Evolutionary conservation across 345 rosid genomes (phyloP), one percentile per base, ranked within the genome.

Genomic region (Cardamine chenopodiifolia): DNA sequence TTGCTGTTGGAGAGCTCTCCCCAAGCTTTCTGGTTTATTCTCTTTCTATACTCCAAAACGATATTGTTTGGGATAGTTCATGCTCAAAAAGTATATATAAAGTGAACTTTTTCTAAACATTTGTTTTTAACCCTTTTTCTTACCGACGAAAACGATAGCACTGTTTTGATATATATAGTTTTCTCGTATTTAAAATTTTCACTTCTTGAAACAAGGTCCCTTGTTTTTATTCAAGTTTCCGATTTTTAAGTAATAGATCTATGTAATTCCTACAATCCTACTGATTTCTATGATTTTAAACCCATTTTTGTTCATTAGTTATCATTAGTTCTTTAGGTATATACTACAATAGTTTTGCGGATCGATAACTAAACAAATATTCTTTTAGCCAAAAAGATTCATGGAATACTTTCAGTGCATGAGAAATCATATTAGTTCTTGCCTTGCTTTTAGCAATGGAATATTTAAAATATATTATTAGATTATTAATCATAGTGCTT

Each of bases 1-100:
- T 75, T 91, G 97, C 64, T 94, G 96, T 72, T 94, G 98, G 98
- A 83, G 98, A 77, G 89, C 96, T 66, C 86, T 94, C 64, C 97
- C 98, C 37, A 91, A 90, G 78, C 97, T 91, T 79, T 89, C 81
- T 65, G 81, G 81, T 72, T 53, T 32, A 0, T 45, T 37, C 31
- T 76, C 48, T 67, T n/a, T 17, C 15, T 73, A 4, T 54, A 23
- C 63, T 32, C 7, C 40, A 34, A 35, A 6, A 45, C 17, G 49
- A 13, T 29, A 8, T 18, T 39, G 49, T 73, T 55, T 74, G 14
- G 17, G 18, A 32, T 73, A 15, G 20, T 47, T 26, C 55, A 40
- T 54, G 70, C n/a, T 20, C 12, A 18, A 15, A 35, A 53, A 4
- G 9, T 53, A 10, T 31, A 6, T 53, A 15, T 31, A 10, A 45